phyloP scores from a whole-genome alignment of 768 basidiomycete species.

The Tricholoma sp. region DNA sequence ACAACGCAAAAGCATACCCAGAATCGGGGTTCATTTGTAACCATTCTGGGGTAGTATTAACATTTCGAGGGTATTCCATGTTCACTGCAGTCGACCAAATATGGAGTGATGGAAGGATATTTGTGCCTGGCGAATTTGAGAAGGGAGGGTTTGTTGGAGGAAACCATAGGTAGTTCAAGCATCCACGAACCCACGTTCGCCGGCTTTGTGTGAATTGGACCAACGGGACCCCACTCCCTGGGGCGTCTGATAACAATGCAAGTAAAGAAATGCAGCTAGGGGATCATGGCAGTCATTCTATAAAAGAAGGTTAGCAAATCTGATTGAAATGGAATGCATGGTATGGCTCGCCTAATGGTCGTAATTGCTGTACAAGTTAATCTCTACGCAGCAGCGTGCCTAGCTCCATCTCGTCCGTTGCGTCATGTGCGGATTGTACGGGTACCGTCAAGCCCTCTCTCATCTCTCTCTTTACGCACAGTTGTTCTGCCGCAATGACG shows the following conservation, averaged over 20 bases:
- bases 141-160: neutral
- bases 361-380: constrained; percentile 14
- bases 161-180: neutral
- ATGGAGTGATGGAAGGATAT: constrained; percentile 3
- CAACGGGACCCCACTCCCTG: neutral
- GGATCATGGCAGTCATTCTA: constrained; percentile 6
- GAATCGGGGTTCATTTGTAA: neutral
- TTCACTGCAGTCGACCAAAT: neutral
- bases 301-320: constrained; percentile 1
- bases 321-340: constrained; percentile 1
- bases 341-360: constrained; percentile 7
- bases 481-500: constrained; percentile 81
- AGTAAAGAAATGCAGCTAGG: constrained; percentile 10
- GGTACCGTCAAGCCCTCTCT: constrained; percentile 66
- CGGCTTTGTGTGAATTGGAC: neutral
- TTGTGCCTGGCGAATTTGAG: neutral
- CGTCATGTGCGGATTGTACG: constrained; percentile 48
- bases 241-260: neutral
- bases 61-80: neutral
- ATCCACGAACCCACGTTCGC: constrained; percentile 7
- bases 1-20: neutral
- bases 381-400: constrained; percentile 39
- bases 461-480: constrained; percentile 91
- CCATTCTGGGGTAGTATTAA: neutral
- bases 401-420: constrained; percentile 57